Evolutionary conservation across 2,329 filamentous ascomycete species (phyloP), one percentile per base, ranked within the genome.

Genomic region (Xylaria sp.): DNA sequence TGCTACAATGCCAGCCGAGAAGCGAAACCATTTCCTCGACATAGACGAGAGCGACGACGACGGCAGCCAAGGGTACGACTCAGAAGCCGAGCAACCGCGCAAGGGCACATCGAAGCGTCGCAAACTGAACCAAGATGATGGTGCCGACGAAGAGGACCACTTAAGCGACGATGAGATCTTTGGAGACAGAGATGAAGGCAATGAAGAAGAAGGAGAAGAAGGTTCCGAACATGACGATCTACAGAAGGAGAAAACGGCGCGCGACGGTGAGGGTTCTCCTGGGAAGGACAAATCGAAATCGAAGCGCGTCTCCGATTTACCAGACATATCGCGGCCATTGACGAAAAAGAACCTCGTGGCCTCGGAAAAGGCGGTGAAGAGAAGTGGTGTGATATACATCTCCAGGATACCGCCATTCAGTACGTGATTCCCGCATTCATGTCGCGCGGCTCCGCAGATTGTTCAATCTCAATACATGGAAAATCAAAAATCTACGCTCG

Each of bases 371-470:
- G 87, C 88, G 21, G 83, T 90, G 63, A 87, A 86, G 69, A 90
- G 88, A 74, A 92, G 91, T 0, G 92, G 92, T 66, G 90, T 96
- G 12, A 82, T 95, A 63, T 96, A 95, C 78, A 83, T 96, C 65
- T 94, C 91, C 4, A 88, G 92, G 62, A 87, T 95, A 66, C 92
- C 92, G 3, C 92, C 92, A 0, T 96, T 94, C 77, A 95, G 96
- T 91, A 94, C 33, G 65, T 33, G 2, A 3, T 19, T 19, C 4
- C 17, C 43, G 2, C 8, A 4, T 33, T 33, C n/a, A n/a, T 5
- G 31, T 40, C 33, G 15, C 28, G 21, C 6, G 7, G 19, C 46
- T 37, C 25, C 5, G 15, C 11, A 17, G 6, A 4, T 25, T 15
- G 9, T 31, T 45, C 7, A 12, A n/a, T 17, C 14, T 19, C 8